phyloP scores from a whole-genome alignment of 2,329 filamentous ascomycete genomes.

The Clonostachys sp. region DNA sequence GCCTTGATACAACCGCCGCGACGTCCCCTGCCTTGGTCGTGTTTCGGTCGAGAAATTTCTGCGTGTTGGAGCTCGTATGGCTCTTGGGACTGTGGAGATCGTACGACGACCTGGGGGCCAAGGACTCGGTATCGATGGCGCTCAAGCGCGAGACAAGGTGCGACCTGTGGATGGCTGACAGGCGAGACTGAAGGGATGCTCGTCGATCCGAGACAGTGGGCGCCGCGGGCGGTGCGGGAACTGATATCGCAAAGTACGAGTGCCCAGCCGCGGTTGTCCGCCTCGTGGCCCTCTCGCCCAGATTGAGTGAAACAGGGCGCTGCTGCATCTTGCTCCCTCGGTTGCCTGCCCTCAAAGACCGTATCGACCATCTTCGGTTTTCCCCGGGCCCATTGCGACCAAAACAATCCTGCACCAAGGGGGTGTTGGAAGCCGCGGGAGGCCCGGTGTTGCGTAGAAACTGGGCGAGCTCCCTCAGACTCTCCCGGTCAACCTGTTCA shows the following conservation, averaged over 20 bases:
- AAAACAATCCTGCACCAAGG: background rate
- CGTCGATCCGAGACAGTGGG: background rate
- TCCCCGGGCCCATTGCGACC: background rate
- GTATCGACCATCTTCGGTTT: conserved; percentile 2
- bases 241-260: conserved; percentile 2
- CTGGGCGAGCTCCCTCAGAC: conserved; percentile 1
- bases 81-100: background rate
- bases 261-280: conserved; percentile 2
- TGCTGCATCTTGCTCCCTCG: background rate
- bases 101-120: background rate
- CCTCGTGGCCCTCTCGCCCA: background rate
- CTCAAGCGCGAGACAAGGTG: background rate
- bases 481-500: conserved; percentile 2
- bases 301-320: background rate
- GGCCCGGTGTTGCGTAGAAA: conserved; percentile 1
- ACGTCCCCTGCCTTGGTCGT: background rate
- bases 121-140: background rate
- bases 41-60: background rate
- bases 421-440: background rate
- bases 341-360: background rate
- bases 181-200: background rate
- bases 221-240: background rate
- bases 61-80: background rate
- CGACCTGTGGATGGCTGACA: background rate
- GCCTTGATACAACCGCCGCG: background rate